Conservation (phyloP, 208 protist species). For the Herpetomonas muscarum region DNA sequence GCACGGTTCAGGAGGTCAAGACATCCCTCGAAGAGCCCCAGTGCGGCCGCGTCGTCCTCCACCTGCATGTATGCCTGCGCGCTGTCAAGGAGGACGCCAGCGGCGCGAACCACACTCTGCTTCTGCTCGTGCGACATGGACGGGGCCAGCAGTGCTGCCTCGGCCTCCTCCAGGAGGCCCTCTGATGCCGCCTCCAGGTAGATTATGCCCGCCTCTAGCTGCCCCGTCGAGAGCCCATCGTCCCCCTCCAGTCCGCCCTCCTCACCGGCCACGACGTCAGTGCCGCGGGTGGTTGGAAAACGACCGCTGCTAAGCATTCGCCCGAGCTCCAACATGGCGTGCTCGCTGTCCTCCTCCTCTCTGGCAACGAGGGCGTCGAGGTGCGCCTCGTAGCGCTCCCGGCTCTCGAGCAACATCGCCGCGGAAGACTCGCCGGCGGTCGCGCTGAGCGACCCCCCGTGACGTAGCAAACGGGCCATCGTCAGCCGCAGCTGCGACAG, state of each 20-base stretch:
- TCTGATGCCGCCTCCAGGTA: conserved; percentile 64
- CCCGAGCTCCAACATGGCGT: conserved; percentile 63
- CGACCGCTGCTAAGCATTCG: conserved; percentile 28
- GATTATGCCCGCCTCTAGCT: conserved; percentile 29
- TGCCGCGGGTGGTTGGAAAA: no score
- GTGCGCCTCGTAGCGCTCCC: conserved; percentile 54
- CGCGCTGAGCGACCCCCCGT: conserved; percentile 30
- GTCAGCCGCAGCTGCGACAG: conserved; percentile 33
- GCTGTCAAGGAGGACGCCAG: conserved; percentile 49
- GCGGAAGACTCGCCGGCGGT: not conserved
- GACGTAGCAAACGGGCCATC: conserved; percentile 57
- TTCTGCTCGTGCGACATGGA: not conserved
- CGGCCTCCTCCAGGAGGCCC: conserved; percentile 58
- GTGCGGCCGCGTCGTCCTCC: conserved; percentile 38
- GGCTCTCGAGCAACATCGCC: conserved; percentile 16
- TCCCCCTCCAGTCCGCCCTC: conserved; percentile 11
- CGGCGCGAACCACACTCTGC: conserved; percentile 27
- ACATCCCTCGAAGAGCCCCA: conserved; percentile 57
- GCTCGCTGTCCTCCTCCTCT: conserved; percentile 47
- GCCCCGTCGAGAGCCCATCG: not conserved
- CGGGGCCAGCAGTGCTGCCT: conserved; percentile 9
- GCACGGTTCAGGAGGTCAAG: conserved; percentile 42
- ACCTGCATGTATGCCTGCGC: conserved; percentile 46
- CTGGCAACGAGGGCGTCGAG: conserved; percentile 44
- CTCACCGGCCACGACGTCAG: conserved; percentile 7